Evolutionary conservation across 257 asterid species (phyloP).

Genomic region (Cinchona pubescens): DNA sequence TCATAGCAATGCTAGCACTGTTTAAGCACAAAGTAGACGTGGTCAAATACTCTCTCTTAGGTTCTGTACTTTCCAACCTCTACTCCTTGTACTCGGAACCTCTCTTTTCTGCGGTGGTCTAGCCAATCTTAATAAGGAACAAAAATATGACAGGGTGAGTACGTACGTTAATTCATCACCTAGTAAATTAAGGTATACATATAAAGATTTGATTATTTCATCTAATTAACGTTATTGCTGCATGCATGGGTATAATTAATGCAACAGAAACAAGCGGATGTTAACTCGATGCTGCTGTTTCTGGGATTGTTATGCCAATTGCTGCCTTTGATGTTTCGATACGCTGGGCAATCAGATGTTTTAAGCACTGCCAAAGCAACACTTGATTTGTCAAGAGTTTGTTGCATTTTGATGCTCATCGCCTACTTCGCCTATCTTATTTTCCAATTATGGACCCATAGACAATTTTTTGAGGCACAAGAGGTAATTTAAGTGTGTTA

Average conservation of each 20-base stretch:
- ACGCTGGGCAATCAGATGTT: slow-evolving; percentile 31
- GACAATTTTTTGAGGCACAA: slow-evolving; percentile 57
- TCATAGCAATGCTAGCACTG: slow-evolving; percentile 44
- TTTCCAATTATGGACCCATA: slow-evolving; percentile 83
- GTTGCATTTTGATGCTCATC: slow-evolving; percentile 61
- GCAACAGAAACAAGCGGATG: slow-evolving; percentile 45
- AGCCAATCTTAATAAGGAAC: slow-evolving; percentile 37
- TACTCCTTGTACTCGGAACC: slow-evolving; percentile 46
- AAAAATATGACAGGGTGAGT: slow-evolving; percentile 42
- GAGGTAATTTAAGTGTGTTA: slow-evolving; percentile 29
- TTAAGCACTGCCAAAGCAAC: slow-evolving; percentile 26
- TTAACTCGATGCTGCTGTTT: slow-evolving; percentile 31
- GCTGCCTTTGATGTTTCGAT: slow-evolving; percentile 36
- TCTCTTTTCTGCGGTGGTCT: slow-evolving; percentile 41
- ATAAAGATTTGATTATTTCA: too few relatives aligned
- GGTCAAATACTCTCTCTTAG: slow-evolving; percentile 43
- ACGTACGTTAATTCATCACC: too few relatives aligned
- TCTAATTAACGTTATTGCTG: background rate
- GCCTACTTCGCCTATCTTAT: slow-evolving; percentile 70
- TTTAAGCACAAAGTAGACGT: slow-evolving; percentile 31
- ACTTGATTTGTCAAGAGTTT: slow-evolving; percentile 49
- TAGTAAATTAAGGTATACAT: background rate
- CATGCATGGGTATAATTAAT: background rate
- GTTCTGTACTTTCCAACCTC: slow-evolving; percentile 45
- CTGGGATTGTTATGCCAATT: slow-evolving; percentile 45